Evolutionary conservation across 176 grass and related monocot species (phyloP).

Genomic region (Oryza meridionalis): DNA sequence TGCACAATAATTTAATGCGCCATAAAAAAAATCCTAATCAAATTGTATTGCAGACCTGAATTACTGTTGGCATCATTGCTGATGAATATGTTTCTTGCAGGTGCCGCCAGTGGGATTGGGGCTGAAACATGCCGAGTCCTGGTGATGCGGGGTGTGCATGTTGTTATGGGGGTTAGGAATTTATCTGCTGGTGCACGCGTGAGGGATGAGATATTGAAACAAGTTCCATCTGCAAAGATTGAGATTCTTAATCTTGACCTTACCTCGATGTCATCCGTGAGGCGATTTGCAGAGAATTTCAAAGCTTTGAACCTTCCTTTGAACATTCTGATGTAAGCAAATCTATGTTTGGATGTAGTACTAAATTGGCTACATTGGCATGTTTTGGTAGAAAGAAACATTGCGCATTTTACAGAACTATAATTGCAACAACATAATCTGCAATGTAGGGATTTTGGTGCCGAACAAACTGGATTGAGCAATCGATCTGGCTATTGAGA

Average conservation of each 20-base stretch:
- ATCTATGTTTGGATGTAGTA: background rate
- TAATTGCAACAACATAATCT: background rate
- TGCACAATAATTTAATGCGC: no score
- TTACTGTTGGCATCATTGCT: background rate
- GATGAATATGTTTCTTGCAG: constrained; percentile 10
- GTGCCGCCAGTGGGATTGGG: constrained; percentile 70
- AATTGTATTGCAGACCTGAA: background rate
- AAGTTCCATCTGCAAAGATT: constrained; percentile 44
- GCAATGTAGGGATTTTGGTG: background rate
- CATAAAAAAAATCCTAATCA: no score
- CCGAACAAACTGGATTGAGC: background rate
- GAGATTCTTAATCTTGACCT: constrained; percentile 65
- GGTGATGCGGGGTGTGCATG: constrained; percentile 53
- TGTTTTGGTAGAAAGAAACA: background rate
- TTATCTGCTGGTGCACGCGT: constrained; percentile 37
- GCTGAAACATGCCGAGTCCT: constrained; percentile 62
- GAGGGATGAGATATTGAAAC: constrained; percentile 42
- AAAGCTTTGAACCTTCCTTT: constrained; percentile 44
- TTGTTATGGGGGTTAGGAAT: constrained; percentile 62
- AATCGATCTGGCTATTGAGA: no score
- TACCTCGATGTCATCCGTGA: constrained; percentile 55
- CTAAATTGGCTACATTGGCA: background rate
- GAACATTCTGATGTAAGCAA: constrained; percentile 66
- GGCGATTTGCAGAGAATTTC: constrained; percentile 54
- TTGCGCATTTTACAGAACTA: background rate